phyloP scores from a whole-genome alignment of 495 filamentous ascomycete species.

The Xylaria castorea region DNA sequence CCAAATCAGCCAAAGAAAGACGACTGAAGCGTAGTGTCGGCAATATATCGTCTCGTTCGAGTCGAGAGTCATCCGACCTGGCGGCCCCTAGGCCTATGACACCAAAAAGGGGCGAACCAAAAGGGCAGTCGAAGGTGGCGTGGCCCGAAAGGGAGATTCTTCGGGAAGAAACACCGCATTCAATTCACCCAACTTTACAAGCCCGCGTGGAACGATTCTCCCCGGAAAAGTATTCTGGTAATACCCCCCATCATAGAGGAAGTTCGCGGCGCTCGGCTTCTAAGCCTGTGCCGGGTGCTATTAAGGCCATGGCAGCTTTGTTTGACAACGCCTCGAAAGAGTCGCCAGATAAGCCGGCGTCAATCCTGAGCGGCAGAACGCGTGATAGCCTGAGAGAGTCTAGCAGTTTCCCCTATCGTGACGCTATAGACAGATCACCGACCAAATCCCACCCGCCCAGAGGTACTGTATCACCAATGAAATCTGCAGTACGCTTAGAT shows the following conservation, averaged over 20 bases:
- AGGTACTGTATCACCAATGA: slow-evolving; percentile 1
- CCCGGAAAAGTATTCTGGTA: neutral
- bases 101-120: slow-evolving; percentile 14
- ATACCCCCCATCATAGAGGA: neutral
- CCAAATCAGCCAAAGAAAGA: slow-evolving; percentile 35
- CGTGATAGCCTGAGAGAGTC: slow-evolving; percentile 25
- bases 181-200: neutral
- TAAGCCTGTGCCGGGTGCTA: slow-evolving; percentile 39
- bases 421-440: slow-evolving; percentile 30
- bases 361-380: slow-evolving; percentile 6
- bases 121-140: neutral
- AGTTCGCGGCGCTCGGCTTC: slow-evolving; percentile 31
- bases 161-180: slow-evolving; percentile 9
- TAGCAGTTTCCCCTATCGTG: slow-evolving; percentile 38
- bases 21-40: slow-evolving; percentile 34
- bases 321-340: slow-evolving; percentile 45
- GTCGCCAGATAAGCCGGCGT: slow-evolving; percentile 17
- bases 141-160: slow-evolving; percentile 22
- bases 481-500: neutral
- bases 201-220: neutral
- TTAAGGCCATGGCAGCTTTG: slow-evolving; percentile 53
- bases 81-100: slow-evolving; percentile 4
- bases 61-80: slow-evolving; percentile 22
- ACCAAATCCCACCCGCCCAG: slow-evolving; percentile 20
- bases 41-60: slow-evolving; percentile 18